Conservation (phyloP, 225 moss, liverwort and hornwort species). For the Pseudisothecium myosuroides region DNA sequence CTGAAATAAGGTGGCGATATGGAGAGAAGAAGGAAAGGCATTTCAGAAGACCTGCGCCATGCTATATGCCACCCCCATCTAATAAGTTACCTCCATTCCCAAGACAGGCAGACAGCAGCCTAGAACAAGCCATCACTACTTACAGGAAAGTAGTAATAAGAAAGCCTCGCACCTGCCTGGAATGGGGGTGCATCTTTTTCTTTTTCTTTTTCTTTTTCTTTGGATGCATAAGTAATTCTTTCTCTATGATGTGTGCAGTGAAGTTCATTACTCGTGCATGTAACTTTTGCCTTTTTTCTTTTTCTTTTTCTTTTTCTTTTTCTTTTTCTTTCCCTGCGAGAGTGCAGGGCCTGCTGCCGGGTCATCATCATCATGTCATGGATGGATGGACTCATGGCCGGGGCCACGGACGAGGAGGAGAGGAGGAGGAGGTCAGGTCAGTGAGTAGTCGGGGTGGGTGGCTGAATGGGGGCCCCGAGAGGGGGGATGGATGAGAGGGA, state of each 20-base stretch:
- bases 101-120: no score
- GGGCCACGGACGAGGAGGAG: fast-evolving
- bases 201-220: not conserved
- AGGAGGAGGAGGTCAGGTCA: no score
- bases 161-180: not conserved
- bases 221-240: not conserved
- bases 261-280: not conserved
- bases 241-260: not conserved
- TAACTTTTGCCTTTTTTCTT: not conserved
- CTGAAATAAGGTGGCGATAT: not conserved
- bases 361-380: not conserved
- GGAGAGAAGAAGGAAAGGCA: not conserved
- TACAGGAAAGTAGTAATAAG: not conserved
- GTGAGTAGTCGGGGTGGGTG: not conserved
- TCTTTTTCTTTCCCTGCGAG: not conserved
- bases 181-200: not conserved
- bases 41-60: not conserved
- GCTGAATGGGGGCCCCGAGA: not conserved
- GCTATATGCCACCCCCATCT: not conserved
- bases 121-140: not conserved
- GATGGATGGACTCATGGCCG: not conserved
- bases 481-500: constrained; percentile 18
- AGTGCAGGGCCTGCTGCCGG: not conserved
- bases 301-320: no score
- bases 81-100: not conserved